phyloP scores from a whole-genome alignment of 441 rosid genomes.

The Omphalea diandra region DNA sequence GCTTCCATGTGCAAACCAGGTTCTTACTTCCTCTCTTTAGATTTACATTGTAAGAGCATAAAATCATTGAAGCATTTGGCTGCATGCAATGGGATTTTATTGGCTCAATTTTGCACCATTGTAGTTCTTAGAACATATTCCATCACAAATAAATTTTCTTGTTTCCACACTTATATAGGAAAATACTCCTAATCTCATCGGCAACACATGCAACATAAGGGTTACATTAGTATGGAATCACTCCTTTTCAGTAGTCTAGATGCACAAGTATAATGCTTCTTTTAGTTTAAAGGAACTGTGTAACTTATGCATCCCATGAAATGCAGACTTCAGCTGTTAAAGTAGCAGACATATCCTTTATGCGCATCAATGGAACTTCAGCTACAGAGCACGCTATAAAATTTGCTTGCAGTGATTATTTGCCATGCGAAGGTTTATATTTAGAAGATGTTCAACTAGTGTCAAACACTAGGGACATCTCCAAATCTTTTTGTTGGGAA shows the following conservation, averaged over 20 bases:
- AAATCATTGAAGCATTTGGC: background rate
- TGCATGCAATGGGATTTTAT: background rate
- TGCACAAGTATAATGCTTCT: background rate
- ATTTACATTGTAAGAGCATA: background rate
- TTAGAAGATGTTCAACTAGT: constrained; percentile 64
- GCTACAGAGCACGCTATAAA: constrained; percentile 71
- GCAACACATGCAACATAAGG: too few species aligned
- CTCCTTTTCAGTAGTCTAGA: background rate
- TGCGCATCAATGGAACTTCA: constrained; percentile 63
- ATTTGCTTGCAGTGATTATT: constrained; percentile 69
- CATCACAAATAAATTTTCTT: background rate
- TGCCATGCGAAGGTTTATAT: constrained; percentile 57
- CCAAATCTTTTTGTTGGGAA: constrained; percentile 75
- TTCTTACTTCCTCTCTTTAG: background rate
- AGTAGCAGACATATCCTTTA: constrained; percentile 59
- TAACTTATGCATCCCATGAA: background rate
- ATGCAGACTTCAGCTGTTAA: constrained; percentile 79
- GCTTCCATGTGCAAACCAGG: constrained; percentile 83
- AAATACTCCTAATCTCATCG: too few species aligned
- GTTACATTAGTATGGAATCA: background rate
- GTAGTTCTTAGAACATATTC: background rate
- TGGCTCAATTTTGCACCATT: background rate
- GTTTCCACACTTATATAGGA: too few species aligned
- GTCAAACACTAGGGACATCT: constrained; percentile 32
- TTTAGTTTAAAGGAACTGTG: background rate